These are phyloP conservation scores for Tuctoria greenei DNA, from an alignment of 176 grass and related monocot species.

Conservation along the genomic window DNA sequence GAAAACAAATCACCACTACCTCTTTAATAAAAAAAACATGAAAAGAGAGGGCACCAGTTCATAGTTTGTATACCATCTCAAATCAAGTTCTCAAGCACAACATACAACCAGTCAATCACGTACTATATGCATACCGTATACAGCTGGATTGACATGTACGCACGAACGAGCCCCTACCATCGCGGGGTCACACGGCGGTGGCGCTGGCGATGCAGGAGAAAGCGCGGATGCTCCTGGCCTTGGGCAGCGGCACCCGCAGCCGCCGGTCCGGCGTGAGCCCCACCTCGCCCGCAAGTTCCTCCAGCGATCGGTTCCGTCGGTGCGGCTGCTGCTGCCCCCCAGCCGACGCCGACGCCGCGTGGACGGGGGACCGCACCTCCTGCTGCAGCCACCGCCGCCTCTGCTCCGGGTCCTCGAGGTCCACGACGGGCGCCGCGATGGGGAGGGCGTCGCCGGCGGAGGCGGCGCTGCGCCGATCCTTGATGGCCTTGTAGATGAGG, in stretches of 20 bases:
- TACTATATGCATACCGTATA: not conserved
- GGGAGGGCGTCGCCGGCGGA: not conserved
- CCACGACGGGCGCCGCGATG: slow-evolving; percentile 5
- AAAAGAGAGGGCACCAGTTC: not conserved
- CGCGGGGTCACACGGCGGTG: not conserved
- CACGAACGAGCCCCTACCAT: not conserved
- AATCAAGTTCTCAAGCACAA: not conserved
- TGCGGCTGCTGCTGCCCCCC: not conserved
- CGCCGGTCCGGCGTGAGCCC: slow-evolving; percentile 32
- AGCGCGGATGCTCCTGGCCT: slow-evolving; percentile 56
- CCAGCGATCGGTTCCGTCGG: slow-evolving; percentile 41
- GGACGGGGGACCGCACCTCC: slow-evolving; percentile 47
- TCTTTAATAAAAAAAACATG: not conserved
- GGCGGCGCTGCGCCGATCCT: slow-evolving; percentile 36
- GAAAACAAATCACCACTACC: not conserved
- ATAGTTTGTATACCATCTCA: not conserved
- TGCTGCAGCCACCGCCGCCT: slow-evolving; percentile 44
- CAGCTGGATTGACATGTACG: not conserved
- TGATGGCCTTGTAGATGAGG: slow-evolving; percentile 62
- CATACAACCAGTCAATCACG: not conserved
- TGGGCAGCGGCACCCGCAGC: slow-evolving; percentile 40
- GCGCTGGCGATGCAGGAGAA: slow-evolving; percentile 27
- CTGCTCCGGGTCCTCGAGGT: slow-evolving; percentile 49
- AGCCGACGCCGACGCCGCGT: not conserved
- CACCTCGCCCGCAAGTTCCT: slow-evolving; percentile 52